phyloP scores from a whole-genome alignment of 345 rosid species.

The Euphorbia peplus region DNA sequence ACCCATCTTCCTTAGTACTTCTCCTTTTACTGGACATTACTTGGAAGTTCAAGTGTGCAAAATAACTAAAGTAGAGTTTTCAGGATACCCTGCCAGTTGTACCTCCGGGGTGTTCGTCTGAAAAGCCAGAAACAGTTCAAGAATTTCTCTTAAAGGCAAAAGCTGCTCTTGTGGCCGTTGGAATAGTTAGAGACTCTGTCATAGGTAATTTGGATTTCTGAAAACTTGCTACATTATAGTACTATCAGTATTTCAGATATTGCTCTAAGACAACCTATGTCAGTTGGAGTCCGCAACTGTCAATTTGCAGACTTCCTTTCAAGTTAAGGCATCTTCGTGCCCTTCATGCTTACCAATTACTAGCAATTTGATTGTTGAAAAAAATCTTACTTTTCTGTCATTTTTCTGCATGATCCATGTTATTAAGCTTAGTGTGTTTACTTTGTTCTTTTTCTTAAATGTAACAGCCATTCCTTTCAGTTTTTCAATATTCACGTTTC shows the following conservation, averaged over 20 bases:
- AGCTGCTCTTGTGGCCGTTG: conserved; percentile 97
- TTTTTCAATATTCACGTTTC: not conserved
- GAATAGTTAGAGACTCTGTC: conserved; percentile 90
- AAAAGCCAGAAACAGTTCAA: conserved; percentile 72
- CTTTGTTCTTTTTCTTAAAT: not conserved
- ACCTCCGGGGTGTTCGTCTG: conserved; percentile 92
- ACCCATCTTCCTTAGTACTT: not conserved
- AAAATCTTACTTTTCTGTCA: not conserved
- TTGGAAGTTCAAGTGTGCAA: conserved; percentile 8
- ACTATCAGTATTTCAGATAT: not conserved
- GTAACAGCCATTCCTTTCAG: not conserved
- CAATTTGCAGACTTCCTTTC: not conserved
- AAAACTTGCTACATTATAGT: not conserved
- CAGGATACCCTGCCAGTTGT: conserved; percentile 90
- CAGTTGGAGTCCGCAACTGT: not conserved
- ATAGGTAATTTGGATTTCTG: conserved; percentile 46
- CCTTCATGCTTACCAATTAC: not conserved
- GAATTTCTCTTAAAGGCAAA: conserved; percentile 81
- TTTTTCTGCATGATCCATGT: not conserved
- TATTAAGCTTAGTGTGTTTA: not conserved
- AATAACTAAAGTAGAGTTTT: conserved; percentile 35
- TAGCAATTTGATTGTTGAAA: not conserved
- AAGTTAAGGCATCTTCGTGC: not conserved
- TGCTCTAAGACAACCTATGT: not conserved
- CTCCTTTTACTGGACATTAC: conserved; percentile 3